Evolutionary conservation across 176 grass and related monocot genomes (phyloP).

Genomic region (Ananas comosus): DNA sequence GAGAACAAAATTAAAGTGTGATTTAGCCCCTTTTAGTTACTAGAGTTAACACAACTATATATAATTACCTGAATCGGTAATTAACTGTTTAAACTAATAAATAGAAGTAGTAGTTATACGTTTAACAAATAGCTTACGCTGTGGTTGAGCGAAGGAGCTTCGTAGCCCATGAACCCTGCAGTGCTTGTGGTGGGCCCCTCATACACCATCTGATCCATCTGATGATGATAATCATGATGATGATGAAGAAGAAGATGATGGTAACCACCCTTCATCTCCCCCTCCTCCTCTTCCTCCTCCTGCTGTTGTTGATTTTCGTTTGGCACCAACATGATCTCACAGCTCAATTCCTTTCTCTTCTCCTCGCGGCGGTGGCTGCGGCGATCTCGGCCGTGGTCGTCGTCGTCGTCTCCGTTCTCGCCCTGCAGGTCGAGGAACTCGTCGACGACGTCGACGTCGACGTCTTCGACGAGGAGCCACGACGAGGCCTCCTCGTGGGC

Average conservation of each 20-base stretch:
- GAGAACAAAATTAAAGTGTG: too few relatives aligned
- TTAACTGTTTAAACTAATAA: too few relatives aligned
- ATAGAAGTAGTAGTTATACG: too few relatives aligned
- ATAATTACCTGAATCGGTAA: too few relatives aligned
- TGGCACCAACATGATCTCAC: constrained; percentile 24
- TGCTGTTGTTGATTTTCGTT: constrained; percentile 2
- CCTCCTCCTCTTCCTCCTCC: constrained; percentile 2
- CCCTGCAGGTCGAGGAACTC: constrained; percentile 19
- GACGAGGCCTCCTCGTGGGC: constrained; percentile 70
- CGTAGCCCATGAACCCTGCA: too few relatives aligned
- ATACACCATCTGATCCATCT: too few relatives aligned
- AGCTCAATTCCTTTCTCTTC: constrained; percentile 6
- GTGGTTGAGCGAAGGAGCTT: constrained; percentile 14
- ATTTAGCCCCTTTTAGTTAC: too few relatives aligned
- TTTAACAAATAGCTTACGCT: constrained; percentile 9
- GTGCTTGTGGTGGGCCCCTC: too few relatives aligned
- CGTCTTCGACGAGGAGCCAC: constrained; percentile 44
- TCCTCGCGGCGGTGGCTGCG: neutral
- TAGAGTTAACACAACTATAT: too few relatives aligned
- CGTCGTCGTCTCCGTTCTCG: too few relatives aligned
- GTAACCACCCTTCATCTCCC: constrained; percentile 12
- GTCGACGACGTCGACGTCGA: neutral
- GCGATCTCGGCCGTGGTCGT: too few relatives aligned
- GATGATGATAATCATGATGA: too few relatives aligned
- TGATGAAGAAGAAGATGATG: neutral